Evolutionary conservation across 2,329 filamentous ascomycete species (phyloP), one percentile per base, ranked within the genome.

Genomic region (Xylaria sp.): DNA sequence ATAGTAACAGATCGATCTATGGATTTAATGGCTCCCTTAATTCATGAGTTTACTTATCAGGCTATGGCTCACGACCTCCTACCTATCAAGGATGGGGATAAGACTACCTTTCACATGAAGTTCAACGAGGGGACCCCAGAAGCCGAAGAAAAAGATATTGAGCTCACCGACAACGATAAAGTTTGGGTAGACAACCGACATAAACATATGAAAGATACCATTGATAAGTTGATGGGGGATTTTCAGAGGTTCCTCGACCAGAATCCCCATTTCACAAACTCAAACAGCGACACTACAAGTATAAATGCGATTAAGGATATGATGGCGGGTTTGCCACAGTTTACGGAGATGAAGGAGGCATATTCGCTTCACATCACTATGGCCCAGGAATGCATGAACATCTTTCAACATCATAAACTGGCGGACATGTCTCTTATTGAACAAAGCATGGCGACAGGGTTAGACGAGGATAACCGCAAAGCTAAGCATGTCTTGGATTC

Each of bases 21-120:
- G 92, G 96, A 99, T 79, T 81, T 98, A 3, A 89, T 92, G 82
- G 91, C 95, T 0, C 96, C 96, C 0, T 82, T 98, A 12, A 78
- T 98, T 3, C 96, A 99, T 81, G 96, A 99, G 77, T 98, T 99
- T 78, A 98, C 96, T 13, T 99, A 98, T 79, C 96, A 99, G 81
- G 94, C 96, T 60, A 98, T 99, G 95, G 95, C 93, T 3, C 93
- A 98, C 79, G 96, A 99, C 78, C 84, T 99, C 9, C 83, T 99
- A 35, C 92, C 92, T 0, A 93, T 99, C 77, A 90, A 92, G 75
- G 96, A 98, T 63, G 91, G 88, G 27, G 94, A 97, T 72, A 97
- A 96, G 79, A 87, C 97, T 10, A 93, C 91, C 0, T 99, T 94
- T 78, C 91, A 90, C 73, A 94, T 94, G 61, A 84, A 87, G 1